Evolutionary conservation across 1,139 yeast species (phyloP).

Genomic region (Yamadazyma aaseri): DNA sequence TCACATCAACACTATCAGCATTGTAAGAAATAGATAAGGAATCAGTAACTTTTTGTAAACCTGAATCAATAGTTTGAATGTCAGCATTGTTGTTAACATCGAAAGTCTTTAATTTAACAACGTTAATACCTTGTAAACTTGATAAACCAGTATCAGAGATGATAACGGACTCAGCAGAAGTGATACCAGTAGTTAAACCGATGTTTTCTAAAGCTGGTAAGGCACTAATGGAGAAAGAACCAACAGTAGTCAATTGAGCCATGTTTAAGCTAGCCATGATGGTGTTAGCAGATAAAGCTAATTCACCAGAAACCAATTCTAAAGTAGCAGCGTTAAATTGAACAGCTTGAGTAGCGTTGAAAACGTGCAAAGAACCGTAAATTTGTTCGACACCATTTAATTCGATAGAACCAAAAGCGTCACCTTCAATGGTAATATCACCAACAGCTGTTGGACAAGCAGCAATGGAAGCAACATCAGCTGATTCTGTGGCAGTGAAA

Average conservation of each 20-base stretch:
- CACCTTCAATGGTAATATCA: constrained; percentile 68
- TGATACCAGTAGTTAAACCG: constrained; percentile 72
- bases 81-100: constrained; percentile 85
- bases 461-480: constrained; percentile 71
- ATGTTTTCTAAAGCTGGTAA: constrained; percentile 76
- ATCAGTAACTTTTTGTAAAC: constrained; percentile 71
- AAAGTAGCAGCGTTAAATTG: constrained; percentile 76
- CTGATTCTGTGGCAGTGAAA: constrained; percentile 71
- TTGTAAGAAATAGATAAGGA: constrained; percentile 79
- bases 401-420: constrained; percentile 52
- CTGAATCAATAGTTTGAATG: constrained; percentile 63
- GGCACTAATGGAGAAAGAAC: constrained; percentile 73
- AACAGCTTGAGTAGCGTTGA: constrained; percentile 62
- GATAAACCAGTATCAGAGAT: constrained; percentile 87
- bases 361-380: constrained; percentile 70
- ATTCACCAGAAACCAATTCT: constrained; percentile 68
- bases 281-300: constrained; percentile 64
- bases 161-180: constrained; percentile 67
- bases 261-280: constrained; percentile 66
- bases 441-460: constrained; percentile 82
- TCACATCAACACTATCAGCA: constrained; percentile 69
- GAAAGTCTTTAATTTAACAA: constrained; percentile 67
- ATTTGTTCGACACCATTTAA: constrained; percentile 60
- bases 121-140: constrained; percentile 78
- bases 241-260: constrained; percentile 80